Percentiles rank a stretch among this genome's conserved stretches.
Evolutionary conservation across 140 eudicot genomes (phyloP).

Genomic region (Oenanthe javanica): DNA sequence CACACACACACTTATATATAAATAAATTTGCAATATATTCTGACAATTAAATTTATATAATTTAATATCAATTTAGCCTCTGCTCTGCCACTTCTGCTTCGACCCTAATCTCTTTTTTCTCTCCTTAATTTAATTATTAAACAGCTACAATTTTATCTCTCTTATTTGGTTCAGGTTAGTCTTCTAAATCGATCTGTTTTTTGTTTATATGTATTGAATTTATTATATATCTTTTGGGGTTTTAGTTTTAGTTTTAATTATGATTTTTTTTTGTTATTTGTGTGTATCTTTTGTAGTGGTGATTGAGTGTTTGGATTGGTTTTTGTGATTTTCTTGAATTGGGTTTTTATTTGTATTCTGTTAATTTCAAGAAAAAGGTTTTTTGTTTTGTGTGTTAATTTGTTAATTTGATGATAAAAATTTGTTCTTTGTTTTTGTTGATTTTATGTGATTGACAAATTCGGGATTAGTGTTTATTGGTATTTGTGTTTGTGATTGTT

Average conservation of each 20-base stretch:
- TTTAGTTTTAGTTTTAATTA: not conserved
- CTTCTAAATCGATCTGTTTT: constrained; percentile 26
- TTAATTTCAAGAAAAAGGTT: constrained; percentile 3
- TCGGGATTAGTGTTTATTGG: constrained; percentile 27
- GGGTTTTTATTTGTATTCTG: not conserved
- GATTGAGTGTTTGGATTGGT: constrained; percentile 1
- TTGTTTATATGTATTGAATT: not conserved
- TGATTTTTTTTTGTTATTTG: not conserved
- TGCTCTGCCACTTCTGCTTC: constrained; percentile 33
- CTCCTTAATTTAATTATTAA: no score
- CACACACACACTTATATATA: not conserved
- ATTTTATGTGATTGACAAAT: not conserved
- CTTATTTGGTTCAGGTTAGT: constrained; percentile 35
- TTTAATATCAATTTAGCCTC: constrained; percentile 18
- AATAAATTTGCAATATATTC: not conserved
- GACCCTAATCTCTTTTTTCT: constrained; percentile 1
- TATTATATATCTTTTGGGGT: constrained; percentile 4
- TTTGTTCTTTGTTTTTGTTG: not conserved
- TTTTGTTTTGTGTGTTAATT: not conserved
- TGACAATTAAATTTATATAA: not conserved
- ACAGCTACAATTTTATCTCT: no score
- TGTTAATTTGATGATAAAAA: not conserved
- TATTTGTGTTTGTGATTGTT: constrained; percentile 4
- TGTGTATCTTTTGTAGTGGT: not conserved
- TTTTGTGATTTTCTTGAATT: not conserved